These are phyloP conservation scores for Albatrellus ellisii DNA, from an alignment of 768 basidiomycete species.

Conservation along the genomic window DNA sequence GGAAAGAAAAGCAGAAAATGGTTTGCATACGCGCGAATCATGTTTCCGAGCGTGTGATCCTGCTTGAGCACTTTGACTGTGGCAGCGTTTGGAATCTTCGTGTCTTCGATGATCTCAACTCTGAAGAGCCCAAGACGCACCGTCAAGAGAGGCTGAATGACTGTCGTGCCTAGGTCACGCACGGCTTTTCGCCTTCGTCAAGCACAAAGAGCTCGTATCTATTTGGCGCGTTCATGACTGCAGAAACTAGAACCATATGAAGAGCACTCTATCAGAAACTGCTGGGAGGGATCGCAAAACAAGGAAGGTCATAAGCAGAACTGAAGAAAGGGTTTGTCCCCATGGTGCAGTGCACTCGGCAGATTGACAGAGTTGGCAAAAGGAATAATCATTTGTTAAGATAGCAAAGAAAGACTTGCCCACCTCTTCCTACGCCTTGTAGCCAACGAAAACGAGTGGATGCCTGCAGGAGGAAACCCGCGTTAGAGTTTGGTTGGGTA, in stretches of 20 bases:
- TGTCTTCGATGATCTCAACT: constrained; percentile 86
- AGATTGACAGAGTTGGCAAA: constrained; percentile 42
- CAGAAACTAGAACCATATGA: constrained; percentile 1
- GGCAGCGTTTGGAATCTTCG: constrained; percentile 95
- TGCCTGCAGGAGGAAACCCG: background rate
- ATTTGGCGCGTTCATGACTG: constrained; percentile 83
- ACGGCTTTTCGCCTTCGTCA: constrained; percentile 91
- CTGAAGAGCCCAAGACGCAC: constrained; percentile 27
- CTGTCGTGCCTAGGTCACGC: constrained; percentile 26
- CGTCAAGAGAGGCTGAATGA: constrained; percentile 5
- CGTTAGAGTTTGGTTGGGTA: background rate
- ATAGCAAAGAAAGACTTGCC: background rate
- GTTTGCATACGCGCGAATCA: constrained; percentile 81
- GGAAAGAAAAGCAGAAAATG: background rate
- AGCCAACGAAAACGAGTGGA: too few species aligned
- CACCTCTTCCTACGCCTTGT: background rate
- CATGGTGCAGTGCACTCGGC: constrained; percentile 24
- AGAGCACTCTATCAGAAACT: background rate
- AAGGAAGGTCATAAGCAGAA: constrained; percentile 14
- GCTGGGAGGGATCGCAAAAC: too few species aligned
- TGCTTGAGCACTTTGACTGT: constrained; percentile 92
- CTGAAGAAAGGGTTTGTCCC: constrained; percentile 16
- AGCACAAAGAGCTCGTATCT: constrained; percentile 85
- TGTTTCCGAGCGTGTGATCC: constrained; percentile 92
- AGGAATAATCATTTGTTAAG: constrained; percentile 21